phyloP scores from a whole-genome alignment of 2,329 filamentous ascomycete species.

The Diaporthe longicolla region DNA sequence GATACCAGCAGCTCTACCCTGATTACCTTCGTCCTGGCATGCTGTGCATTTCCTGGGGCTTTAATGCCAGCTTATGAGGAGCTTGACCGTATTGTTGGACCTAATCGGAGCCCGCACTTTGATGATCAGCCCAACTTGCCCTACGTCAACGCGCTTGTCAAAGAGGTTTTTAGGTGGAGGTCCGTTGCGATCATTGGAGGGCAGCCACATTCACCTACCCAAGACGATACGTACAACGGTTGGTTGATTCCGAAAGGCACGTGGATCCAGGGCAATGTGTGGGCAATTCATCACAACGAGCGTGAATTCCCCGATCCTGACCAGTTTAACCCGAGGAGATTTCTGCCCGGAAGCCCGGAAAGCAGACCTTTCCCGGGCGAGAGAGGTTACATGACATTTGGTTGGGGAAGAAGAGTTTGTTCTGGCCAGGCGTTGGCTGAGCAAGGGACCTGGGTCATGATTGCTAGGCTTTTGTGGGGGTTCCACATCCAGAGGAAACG shows the following conservation, averaged over 20 bases:
- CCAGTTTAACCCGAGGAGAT: constrained; percentile 59
- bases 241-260: constrained; percentile 65
- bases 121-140: constrained; percentile 64
- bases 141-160: constrained; percentile 67
- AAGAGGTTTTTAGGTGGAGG: constrained; percentile 70
- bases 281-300: constrained; percentile 63
- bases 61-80: constrained; percentile 65
- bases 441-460: constrained; percentile 71
- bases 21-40: constrained; percentile 64
- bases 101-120: constrained; percentile 60
- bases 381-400: constrained; percentile 68
- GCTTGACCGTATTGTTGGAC: constrained; percentile 65
- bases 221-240: constrained; percentile 63
- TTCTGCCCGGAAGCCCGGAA: constrained; percentile 54
- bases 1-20: constrained; percentile 65
- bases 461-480: constrained; percentile 70
- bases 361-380: constrained; percentile 63
- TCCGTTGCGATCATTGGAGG: constrained; percentile 66
- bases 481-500: constrained; percentile 65
- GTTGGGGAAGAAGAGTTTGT: constrained; percentile 69
- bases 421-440: constrained; percentile 70
- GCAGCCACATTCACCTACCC: constrained; percentile 63
- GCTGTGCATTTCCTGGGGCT: constrained; percentile 63
- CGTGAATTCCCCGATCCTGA: constrained; percentile 63
- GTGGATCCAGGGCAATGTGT: constrained; percentile 65